Percentiles rank a stretch among this genome's conserved stretches.
Evolutionary conservation across 1,284 basidiomycete species (phyloP).

Genomic region (Caloboletus firmus): DNA sequence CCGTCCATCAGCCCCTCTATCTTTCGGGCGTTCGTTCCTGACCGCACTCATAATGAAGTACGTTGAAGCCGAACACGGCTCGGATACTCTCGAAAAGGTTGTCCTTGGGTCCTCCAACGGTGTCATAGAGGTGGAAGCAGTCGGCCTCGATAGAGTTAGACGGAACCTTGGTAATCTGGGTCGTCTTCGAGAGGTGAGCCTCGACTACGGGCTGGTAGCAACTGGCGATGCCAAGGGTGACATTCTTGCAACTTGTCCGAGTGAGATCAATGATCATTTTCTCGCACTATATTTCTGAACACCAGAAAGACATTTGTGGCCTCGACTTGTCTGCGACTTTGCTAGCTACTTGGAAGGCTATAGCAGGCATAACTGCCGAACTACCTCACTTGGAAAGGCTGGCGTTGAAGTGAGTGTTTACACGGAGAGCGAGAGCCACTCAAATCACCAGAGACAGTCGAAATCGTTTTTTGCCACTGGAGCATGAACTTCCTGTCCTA

Average conservation of each 20-base stretch:
- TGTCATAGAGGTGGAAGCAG: conserved; percentile 84
- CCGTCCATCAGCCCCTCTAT: conserved; percentile 57
- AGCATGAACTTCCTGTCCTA: conserved; percentile 30
- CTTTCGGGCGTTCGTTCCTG: conserved; percentile 71
- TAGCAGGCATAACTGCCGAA: conserved; percentile 66
- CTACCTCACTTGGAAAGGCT: conserved; percentile 67
- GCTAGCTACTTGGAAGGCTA: conserved; percentile 67
- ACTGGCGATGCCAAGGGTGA: conserved; percentile 52
- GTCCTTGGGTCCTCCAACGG: conserved; percentile 80
- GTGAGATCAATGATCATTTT: conserved; percentile 45
- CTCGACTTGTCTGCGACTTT: conserved; percentile 85
- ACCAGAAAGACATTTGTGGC: conserved; percentile 63
- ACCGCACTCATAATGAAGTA: conserved; percentile 77
- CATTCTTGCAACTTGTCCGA: conserved; percentile 64
- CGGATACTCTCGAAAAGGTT: conserved; percentile 56
- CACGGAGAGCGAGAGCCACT: conserved; percentile 1
- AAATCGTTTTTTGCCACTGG: conserved; percentile 52
- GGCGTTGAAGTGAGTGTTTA: conserved; percentile 68
- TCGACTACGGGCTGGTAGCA: conserved; percentile 70
- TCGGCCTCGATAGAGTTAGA: conserved; percentile 78
- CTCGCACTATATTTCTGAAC: conserved; percentile 14
- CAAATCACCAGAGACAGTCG: conserved; percentile 45
- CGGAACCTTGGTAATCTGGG: conserved; percentile 67
- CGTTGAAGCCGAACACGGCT: conserved; percentile 58
- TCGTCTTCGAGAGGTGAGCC: conserved; percentile 72